Conservation (phyloP, 495 filamentous ascomycete genomes). For the Rostrohypoxylon terebratum region DNA sequence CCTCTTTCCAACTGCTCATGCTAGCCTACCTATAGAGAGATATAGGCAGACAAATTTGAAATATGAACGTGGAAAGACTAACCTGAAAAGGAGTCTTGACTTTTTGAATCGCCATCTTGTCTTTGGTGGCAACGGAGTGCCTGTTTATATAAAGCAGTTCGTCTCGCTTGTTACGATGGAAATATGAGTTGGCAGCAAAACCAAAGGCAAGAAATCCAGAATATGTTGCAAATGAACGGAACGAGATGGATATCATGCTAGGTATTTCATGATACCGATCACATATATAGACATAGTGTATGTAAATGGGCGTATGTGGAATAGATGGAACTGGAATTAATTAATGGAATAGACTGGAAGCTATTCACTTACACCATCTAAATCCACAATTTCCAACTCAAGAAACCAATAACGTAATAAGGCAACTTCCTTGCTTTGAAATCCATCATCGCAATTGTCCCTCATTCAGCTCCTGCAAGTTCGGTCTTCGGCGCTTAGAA, state of each 20-base stretch:
- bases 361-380: slow-evolving; percentile 48
- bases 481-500: slow-evolving; percentile 27
- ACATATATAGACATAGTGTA: neutral
- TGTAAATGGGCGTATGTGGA: too few species aligned
- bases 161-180: slow-evolving; percentile 42
- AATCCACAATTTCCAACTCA: slow-evolving; percentile 15
- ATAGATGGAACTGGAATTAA: too few species aligned
- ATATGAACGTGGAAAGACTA: slow-evolving; percentile 35
- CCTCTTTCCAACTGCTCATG: neutral
- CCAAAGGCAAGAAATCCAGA: slow-evolving; percentile 34
- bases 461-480: neutral
- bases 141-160: slow-evolving; percentile 12
- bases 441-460: slow-evolving; percentile 36
- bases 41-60: neutral
- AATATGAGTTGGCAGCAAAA: slow-evolving; percentile 39
- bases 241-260: slow-evolving; percentile 41
- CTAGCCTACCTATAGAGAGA: neutral
- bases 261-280: slow-evolving; percentile 24
- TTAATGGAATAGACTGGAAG: slow-evolving; percentile 34
- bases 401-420: slow-evolving; percentile 25
- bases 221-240: slow-evolving; percentile 36
- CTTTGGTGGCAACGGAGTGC: slow-evolving; percentile 14
- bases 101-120: slow-evolving; percentile 45
- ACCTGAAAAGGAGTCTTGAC: slow-evolving; percentile 62
- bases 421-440: slow-evolving; percentile 58